Conservation (phyloP, 2,329 filamentous ascomycete genomes). For the Parastagonospora avenae region DNA sequence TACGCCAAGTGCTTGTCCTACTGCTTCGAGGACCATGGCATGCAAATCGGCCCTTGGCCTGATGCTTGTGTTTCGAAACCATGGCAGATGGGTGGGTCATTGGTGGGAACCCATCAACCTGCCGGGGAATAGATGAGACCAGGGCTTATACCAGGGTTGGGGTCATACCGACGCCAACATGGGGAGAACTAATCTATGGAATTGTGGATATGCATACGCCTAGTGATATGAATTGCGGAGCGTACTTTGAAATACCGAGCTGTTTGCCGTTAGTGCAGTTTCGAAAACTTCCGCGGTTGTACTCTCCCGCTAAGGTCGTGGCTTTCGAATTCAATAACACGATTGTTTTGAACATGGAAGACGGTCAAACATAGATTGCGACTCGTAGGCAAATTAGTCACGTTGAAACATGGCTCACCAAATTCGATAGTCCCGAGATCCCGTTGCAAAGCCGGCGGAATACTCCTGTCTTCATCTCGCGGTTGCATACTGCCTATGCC, state of each 20-base stretch:
- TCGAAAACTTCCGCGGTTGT: background rate
- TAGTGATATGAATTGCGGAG: constrained; percentile 1
- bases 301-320: background rate
- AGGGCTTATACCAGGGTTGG: background rate
- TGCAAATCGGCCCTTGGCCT: background rate
- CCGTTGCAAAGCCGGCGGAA: no score
- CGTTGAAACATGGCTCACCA: no score
- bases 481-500: no score
- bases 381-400: background rate
- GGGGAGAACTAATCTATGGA: background rate
- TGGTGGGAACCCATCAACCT: background rate
- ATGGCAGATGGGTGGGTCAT: background rate
- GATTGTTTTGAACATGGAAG: background rate
- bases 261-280: background rate
- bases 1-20: constrained; percentile 16
- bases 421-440: no score
- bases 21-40: constrained; percentile 1
- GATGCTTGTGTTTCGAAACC: background rate
- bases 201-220: background rate
- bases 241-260: background rate
- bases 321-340: background rate
- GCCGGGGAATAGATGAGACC: background rate
- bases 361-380: background rate
- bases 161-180: background rate
- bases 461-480: no score